Percentiles rank a stretch among this genome's conserved stretches.
Evolutionary conservation across 208 protist genomes (phyloP).

Genomic region (Trypanosoma melophagium): DNA sequence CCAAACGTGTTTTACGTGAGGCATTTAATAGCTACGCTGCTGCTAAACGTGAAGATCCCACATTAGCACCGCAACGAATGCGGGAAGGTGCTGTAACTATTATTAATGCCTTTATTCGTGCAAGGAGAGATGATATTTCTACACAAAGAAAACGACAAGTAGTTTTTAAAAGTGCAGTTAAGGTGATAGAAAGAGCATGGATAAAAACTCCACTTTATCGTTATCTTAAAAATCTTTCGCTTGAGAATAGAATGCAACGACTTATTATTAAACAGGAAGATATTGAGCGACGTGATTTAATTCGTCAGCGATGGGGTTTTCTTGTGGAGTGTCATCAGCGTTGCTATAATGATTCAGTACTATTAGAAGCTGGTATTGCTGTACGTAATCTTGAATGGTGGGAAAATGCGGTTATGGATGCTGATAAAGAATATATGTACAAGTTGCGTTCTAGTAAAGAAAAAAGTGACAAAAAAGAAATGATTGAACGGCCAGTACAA

Average conservation of each 20-base stretch:
- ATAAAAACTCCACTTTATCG: slow-evolving; percentile 23
- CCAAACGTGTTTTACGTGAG: slow-evolving; percentile 30
- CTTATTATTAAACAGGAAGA: slow-evolving; percentile 49
- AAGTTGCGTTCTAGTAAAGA: not conserved
- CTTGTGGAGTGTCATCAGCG: slow-evolving; percentile 58
- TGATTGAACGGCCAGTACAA: not conserved
- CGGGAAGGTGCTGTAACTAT: slow-evolving; percentile 1
- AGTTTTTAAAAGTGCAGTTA: slow-evolving; percentile 19
- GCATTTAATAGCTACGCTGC: slow-evolving; percentile 31
- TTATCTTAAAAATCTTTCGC: slow-evolving; percentile 19
- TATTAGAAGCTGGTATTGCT: slow-evolving; percentile 34
- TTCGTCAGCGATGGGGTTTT: slow-evolving; percentile 42
- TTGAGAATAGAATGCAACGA: slow-evolving; percentile 30
- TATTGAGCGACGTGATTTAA: slow-evolving; percentile 65
- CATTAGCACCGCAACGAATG: not conserved
- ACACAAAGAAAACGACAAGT: not conserved
- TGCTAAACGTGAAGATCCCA: not conserved
- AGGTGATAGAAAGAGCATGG: slow-evolving; percentile 56
- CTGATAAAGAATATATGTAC: not conserved
- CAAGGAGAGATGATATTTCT: not conserved
- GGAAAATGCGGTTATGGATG: slow-evolving; percentile 16
- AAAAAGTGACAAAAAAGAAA: not conserved
- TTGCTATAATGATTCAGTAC: slow-evolving; percentile 54
- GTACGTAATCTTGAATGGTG: slow-evolving; percentile 6
- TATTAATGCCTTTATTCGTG: slow-evolving; percentile 29